Percentiles rank a stretch among this genome's conserved stretches.
These are phyloP conservation scores for Teratosphaeriaceae sp. DNA, from an alignment of 2,329 filamentous ascomycete species.

Conservation along the genomic window DNA sequence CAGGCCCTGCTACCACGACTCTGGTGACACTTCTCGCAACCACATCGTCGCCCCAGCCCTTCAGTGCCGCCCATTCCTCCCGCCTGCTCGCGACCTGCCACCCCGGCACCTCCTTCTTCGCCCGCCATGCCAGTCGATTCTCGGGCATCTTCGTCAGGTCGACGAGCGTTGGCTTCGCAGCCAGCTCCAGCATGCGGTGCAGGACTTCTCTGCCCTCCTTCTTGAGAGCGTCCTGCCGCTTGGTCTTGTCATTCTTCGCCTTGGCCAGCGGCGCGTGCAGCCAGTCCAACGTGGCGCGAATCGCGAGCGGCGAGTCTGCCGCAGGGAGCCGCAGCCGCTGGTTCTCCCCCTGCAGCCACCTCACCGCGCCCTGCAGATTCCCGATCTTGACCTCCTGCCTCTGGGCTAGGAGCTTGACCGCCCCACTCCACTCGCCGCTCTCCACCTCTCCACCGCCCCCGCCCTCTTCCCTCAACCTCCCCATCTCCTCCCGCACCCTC, in stretches of 20 bases:
- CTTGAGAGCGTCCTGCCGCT: constrained; percentile 44
- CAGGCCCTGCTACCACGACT: background rate
- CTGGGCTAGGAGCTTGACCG: constrained; percentile 64
- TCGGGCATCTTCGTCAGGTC: constrained; percentile 52
- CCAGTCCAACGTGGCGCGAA: constrained; percentile 48
- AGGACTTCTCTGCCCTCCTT: constrained; percentile 60
- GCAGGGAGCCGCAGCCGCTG: constrained; percentile 49
- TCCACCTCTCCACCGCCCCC: constrained; percentile 51
- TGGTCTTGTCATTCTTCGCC: constrained; percentile 31
- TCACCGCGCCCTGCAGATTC: constrained; percentile 57
- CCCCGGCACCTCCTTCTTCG: constrained; percentile 55
- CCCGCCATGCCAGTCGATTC: constrained; percentile 60
- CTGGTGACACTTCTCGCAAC: constrained; percentile 6
- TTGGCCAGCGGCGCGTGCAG: constrained; percentile 53
- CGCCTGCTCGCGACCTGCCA: constrained; percentile 60
- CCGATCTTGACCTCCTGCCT: constrained; percentile 61
- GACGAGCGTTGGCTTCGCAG: constrained; percentile 50
- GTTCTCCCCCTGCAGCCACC: constrained; percentile 63
- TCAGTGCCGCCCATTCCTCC: constrained; percentile 55
- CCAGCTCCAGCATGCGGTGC: constrained; percentile 58
- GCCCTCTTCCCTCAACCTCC: constrained; percentile 19
- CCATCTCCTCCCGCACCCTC: constrained; percentile 24
- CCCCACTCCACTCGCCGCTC: constrained; percentile 61
- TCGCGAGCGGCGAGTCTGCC: constrained; percentile 13
- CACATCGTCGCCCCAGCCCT: constrained; percentile 28